These are phyloP conservation scores for Peniophora sp. DNA, from an alignment of 1,284 basidiomycete species.

Conservation along the genomic window DNA sequence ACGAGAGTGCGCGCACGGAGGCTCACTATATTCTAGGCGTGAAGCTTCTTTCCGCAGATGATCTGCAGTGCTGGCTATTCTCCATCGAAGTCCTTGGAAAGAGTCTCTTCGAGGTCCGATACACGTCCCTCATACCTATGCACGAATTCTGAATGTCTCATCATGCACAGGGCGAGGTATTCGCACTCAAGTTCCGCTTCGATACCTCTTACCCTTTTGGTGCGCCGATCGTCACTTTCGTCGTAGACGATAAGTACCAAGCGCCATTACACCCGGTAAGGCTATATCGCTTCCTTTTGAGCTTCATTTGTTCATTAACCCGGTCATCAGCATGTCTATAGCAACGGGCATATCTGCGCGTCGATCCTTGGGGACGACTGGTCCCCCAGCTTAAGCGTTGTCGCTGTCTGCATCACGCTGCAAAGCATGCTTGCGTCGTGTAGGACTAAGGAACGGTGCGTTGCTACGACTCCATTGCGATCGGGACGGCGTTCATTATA, in stretches of 20 bases:
- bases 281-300: slow-evolving; percentile 10
- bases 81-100: slow-evolving; percentile 75
- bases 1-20: no score
- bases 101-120: slow-evolving; percentile 57
- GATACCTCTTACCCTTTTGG: slow-evolving; percentile 72
- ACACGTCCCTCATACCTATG: neutral
- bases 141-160: neutral
- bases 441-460: slow-evolving; percentile 74
- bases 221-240: slow-evolving; percentile 76
- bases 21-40: slow-evolving; percentile 42
- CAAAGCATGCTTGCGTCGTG: slow-evolving; percentile 86
- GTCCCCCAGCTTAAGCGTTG: slow-evolving; percentile 77
- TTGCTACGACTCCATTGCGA: neutral
- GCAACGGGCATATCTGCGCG: slow-evolving; percentile 83
- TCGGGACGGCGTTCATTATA: neutral
- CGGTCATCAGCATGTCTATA: slow-evolving; percentile 63
- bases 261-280: slow-evolving; percentile 71
- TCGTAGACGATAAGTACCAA: slow-evolving; percentile 50
- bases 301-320: slow-evolving; percentile 10
- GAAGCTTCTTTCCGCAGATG: slow-evolving; percentile 58
- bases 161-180: slow-evolving; percentile 53
- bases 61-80: slow-evolving; percentile 68
- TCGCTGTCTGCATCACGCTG: slow-evolving; percentile 71
- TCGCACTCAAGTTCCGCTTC: slow-evolving; percentile 72
- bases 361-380: slow-evolving; percentile 81